Evolutionary conservation across 371 early-diverging fungal genomes (phyloP).

Genomic region (Gilbertella persicaria): DNA sequence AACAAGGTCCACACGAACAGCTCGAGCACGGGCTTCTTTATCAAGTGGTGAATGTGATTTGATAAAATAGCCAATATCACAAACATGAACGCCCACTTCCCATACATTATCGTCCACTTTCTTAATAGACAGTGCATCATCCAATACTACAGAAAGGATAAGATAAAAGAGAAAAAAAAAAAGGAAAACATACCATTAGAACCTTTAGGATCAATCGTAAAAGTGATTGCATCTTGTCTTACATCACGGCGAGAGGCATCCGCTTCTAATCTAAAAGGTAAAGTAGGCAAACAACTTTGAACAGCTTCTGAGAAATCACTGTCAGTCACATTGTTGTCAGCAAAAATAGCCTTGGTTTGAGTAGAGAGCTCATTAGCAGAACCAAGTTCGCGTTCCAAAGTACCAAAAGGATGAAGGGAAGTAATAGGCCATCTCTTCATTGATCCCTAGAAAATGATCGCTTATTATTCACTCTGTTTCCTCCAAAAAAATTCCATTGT

Average conservation of each 20-base stretch:
- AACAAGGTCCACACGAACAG: conserved; percentile 95
- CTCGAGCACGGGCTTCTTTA: conserved; percentile 87
- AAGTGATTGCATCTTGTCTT: conserved; percentile 7
- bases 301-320: conserved; percentile 65
- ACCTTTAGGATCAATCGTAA: conserved; percentile 21
- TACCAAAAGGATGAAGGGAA: conserved; percentile 74
- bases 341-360: conserved; percentile 73
- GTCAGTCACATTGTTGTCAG: conserved; percentile 63
- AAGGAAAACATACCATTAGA: conserved; percentile 6
- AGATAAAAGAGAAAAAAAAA: no score
- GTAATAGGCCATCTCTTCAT: conserved; percentile 78
- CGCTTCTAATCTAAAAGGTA: conserved; percentile 30
- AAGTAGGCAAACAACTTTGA: conserved; percentile 64
- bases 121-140: conserved; percentile 70
- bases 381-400: conserved; percentile 65
- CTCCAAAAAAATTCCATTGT: no score
- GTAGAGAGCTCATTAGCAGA: conserved; percentile 65
- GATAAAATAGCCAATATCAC: conserved; percentile 98
- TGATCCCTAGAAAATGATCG: conserved; percentile 33
- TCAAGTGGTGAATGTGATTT: conserved; percentile 85
- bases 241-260: conserved; percentile 75
- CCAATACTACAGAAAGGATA: not conserved
- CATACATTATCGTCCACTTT: conserved; percentile 83
- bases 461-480: no score
- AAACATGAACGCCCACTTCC: conserved; percentile 96